Evolutionary conservation across 129 eudicot species (phyloP).

Genomic region (Pulicaria dysenterica): DNA sequence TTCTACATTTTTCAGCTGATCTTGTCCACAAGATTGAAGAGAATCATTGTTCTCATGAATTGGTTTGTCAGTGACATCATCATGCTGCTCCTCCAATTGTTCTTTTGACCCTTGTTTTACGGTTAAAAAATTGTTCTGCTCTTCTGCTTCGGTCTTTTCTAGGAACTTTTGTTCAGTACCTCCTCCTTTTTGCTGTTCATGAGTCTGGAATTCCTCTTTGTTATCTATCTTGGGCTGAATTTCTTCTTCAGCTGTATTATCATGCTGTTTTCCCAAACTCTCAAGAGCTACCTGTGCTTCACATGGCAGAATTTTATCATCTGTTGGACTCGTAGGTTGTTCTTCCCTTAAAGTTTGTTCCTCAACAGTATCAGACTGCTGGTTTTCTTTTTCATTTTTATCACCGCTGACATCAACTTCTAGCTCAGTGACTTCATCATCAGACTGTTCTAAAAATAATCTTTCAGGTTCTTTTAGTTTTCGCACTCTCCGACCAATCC

Average conservation of each 20-base stretch:
- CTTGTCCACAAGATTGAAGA: too few relatives aligned
- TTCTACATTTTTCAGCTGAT: too few relatives aligned
- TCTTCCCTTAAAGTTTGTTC: conserved; percentile 16
- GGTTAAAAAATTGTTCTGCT: not conserved
- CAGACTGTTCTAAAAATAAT: conserved; percentile 5
- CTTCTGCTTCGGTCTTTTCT: conserved; percentile 11
- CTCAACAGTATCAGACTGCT: conserved; percentile 19
- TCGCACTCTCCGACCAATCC: conserved; percentile 33
- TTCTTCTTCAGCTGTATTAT: conserved; percentile 20
- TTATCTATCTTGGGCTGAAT: not conserved
- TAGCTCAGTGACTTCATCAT: conserved; percentile 17
- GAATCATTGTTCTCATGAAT: too few relatives aligned
- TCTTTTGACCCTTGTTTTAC: conserved; percentile 12
- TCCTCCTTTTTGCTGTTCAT: not conserved
- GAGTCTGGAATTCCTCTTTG: not conserved
- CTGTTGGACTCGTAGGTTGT: not conserved
- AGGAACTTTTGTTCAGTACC: not conserved
- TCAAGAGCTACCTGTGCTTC: conserved; percentile 12
- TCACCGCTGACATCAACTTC: conserved; percentile 16
- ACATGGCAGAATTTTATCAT: conserved; percentile 16
- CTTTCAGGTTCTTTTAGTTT: not conserved
- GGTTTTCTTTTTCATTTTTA: conserved; percentile 25
- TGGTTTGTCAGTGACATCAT: too few relatives aligned
- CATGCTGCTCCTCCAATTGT: not conserved
- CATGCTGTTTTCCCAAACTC: conserved; percentile 14